phyloP scores from a whole-genome alignment of 106 monocot species.

The Triglochin maritima region DNA sequence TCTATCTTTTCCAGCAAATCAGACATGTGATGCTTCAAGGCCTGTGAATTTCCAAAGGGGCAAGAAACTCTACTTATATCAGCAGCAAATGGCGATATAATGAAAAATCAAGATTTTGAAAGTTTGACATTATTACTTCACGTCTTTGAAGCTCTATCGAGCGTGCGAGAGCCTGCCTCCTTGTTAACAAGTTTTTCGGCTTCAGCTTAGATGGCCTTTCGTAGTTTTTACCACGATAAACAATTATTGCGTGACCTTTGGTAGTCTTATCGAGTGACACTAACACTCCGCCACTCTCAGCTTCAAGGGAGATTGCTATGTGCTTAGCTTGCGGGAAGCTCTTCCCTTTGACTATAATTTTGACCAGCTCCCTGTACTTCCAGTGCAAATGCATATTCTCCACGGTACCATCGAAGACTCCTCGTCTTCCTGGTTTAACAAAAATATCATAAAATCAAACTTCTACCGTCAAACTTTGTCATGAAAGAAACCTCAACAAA shows the following conservation, averaged over 20 bases:
- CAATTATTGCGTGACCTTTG: conserved; percentile 72
- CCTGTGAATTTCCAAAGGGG: conserved; percentile 27
- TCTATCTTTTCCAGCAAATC: conserved; percentile 37
- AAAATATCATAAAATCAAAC: background rate
- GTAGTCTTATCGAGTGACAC: conserved; percentile 95
- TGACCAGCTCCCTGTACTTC: conserved; percentile 79
- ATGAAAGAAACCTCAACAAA: background rate
- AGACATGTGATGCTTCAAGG: conserved; percentile 64
- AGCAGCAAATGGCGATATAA: too few relatives aligned
- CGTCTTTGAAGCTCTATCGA: conserved; percentile 96
- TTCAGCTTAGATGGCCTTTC: conserved; percentile 41
- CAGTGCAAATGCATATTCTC: conserved; percentile 88
- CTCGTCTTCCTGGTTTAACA: conserved; percentile 50
- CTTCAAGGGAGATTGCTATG: conserved; percentile 81
- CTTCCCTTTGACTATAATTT: conserved; percentile 79
- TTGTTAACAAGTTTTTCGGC: conserved; percentile 73
- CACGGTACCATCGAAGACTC: conserved; percentile 81
- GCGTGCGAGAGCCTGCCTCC: conserved; percentile 69
- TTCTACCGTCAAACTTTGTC: background rate
- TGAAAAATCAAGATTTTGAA: background rate
- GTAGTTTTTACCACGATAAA: conserved; percentile 95
- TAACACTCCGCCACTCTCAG: conserved; percentile 88
- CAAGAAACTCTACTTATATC: too few relatives aligned
- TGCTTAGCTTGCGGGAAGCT: conserved; percentile 84
- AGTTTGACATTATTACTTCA: conserved; percentile 43